Evolutionary conservation across 495 filamentous ascomycete species (phyloP).

Genomic region (Hyaloscypha finlandica): DNA sequence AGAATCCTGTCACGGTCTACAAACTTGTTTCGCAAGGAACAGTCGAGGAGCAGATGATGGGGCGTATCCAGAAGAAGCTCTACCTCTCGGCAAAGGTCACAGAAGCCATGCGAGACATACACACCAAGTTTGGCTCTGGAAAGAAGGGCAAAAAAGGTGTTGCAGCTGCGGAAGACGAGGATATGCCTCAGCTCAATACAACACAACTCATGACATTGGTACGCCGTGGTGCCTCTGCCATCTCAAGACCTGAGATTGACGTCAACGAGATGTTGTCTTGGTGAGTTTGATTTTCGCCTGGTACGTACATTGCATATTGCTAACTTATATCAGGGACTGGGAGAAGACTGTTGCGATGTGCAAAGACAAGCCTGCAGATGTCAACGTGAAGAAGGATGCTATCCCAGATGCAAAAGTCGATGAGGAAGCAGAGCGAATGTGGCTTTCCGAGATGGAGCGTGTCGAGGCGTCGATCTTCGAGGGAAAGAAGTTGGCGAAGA

Average conservation of each 20-base stretch:
- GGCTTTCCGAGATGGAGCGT: constrained; percentile 59
- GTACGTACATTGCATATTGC: background rate
- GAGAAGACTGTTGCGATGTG: constrained; percentile 57
- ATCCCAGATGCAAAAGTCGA: constrained; percentile 34
- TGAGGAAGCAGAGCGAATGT: constrained; percentile 56
- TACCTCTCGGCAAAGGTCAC: constrained; percentile 66
- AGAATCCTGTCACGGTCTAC: constrained; percentile 79
- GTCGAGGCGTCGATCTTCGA: constrained; percentile 63
- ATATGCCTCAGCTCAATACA: constrained; percentile 53
- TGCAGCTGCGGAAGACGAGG: constrained; percentile 32
- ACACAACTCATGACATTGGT: constrained; percentile 58
- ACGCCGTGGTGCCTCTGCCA: constrained; percentile 55
- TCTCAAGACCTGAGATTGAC: constrained; percentile 55
- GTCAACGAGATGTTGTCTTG: constrained; percentile 59
- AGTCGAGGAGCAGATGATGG: constrained; percentile 89
- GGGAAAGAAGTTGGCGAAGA: constrained; percentile 50
- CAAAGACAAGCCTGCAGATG: constrained; percentile 52
- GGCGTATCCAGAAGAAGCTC: constrained; percentile 65
- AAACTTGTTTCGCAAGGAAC: constrained; percentile 80
- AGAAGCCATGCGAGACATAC: constrained; percentile 57
- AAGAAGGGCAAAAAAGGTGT: constrained; percentile 34
- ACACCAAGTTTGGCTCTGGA: constrained; percentile 38
- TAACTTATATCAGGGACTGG: constrained; percentile 42
- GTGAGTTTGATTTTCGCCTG: constrained; percentile 28
- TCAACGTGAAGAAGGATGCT: constrained; percentile 38